A percentile compares a stretch with the other conserved stretches of the same genome.
phyloP scores from a whole-genome alignment of 257 asterid genomes.

The Fraxinus pennsylvanica region DNA sequence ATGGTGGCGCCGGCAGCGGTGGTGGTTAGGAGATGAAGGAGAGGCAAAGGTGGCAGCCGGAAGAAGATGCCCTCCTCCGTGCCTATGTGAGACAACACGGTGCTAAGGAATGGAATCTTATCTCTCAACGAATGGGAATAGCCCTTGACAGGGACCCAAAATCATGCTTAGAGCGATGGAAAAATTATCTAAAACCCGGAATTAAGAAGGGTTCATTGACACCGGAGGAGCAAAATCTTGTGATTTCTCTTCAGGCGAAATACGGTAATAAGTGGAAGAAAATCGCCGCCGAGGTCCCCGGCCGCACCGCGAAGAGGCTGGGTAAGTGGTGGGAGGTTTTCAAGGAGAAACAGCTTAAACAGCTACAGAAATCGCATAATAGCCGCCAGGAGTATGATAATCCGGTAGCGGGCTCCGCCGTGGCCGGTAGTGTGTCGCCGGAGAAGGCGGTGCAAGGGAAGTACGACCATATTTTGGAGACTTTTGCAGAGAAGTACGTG shows the following conservation, averaged over 20 bases:
- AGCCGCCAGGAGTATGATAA: constrained; percentile 29
- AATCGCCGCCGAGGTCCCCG: constrained; percentile 77
- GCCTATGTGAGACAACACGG: constrained; percentile 85
- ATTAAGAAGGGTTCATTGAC: constrained; percentile 72
- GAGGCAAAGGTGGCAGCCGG: constrained; percentile 86
- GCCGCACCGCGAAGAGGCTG: constrained; percentile 77
- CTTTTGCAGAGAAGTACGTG: constrained; percentile 81
- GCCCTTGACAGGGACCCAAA: constrained; percentile 78
- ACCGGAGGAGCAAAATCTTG: constrained; percentile 66
- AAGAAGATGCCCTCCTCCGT: constrained; percentile 78
- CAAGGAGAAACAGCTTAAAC: constrained; percentile 78
- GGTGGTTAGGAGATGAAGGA: constrained; percentile 59
- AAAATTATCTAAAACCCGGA: constrained; percentile 76
- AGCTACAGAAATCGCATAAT: constrained; percentile 42
- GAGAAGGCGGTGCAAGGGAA: constrained; percentile 61
- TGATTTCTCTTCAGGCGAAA: constrained; percentile 68
- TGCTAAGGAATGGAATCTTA: constrained; percentile 78
- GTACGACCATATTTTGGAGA: constrained; percentile 74
- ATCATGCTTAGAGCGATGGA: constrained; percentile 77
- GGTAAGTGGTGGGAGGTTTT: constrained; percentile 98
- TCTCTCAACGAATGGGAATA: constrained; percentile 62
- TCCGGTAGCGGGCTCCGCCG: constrained; percentile 30
- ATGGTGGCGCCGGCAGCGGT: constrained; percentile 9
- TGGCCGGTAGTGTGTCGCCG: constrained; percentile 39
- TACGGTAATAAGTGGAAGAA: constrained; percentile 86